phyloP scores from a whole-genome alignment of 768 basidiomycete genomes.

The Leccinum truebloodii region DNA sequence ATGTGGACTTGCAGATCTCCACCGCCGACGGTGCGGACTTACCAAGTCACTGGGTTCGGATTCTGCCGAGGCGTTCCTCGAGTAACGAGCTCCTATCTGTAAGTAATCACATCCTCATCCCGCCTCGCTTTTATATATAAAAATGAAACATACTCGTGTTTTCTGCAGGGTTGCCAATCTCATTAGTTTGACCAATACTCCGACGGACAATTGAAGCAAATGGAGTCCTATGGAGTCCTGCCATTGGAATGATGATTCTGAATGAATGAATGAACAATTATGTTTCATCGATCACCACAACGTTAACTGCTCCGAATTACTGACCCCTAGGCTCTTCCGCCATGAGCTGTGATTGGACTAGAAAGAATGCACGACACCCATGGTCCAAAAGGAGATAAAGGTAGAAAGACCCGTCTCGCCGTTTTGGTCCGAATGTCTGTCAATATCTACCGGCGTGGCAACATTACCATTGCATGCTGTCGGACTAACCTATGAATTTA shows the following conservation, averaged over 20 bases:
- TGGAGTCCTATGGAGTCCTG: neutral
- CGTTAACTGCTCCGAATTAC: neutral
- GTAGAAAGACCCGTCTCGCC: neutral
- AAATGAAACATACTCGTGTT: neutral
- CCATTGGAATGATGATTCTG: neutral
- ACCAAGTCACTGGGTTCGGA: neutral
- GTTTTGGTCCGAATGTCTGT: neutral
- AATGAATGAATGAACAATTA: neutral
- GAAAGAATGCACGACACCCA: neutral
- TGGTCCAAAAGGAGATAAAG: neutral
- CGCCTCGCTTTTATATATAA: neutral
- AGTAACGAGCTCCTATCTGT: neutral
- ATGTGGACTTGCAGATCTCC: neutral
- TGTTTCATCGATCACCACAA: neutral
- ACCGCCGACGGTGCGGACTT: neutral
- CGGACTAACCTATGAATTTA: neutral
- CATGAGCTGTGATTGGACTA: neutral
- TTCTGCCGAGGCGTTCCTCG: neutral
- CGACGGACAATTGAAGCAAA: neutral
- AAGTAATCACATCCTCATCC: neutral
- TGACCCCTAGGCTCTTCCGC: neutral
- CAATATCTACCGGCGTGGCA: neutral
- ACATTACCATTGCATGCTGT: neutral
- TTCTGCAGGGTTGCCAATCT: too few relatives aligned
- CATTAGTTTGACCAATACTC: neutral